Evolutionary conservation across 768 basidiomycete species (phyloP).

Genomic region (Phaffia tasmanica): DNA sequence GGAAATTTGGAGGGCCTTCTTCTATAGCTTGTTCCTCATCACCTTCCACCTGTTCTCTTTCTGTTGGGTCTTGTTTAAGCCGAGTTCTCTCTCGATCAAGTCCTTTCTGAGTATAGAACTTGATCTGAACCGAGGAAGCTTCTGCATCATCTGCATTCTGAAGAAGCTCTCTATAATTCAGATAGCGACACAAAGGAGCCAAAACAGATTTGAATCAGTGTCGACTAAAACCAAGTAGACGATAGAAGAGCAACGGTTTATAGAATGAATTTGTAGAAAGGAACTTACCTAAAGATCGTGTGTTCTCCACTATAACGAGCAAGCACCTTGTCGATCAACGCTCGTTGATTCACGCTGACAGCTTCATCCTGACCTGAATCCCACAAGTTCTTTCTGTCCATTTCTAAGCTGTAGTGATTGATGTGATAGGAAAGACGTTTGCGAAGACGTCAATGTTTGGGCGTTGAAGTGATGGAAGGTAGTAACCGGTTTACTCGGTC

Average conservation of each 20-base stretch:
- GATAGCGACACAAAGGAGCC: neutral
- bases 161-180: slow-evolving; percentile 54
- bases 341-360: slow-evolving; percentile 52
- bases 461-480: too few species aligned
- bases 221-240: neutral
- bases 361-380: slow-evolving; percentile 31
- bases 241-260: neutral
- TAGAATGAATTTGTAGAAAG: slow-evolving; percentile 44
- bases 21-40: neutral
- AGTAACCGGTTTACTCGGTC: too few species aligned
- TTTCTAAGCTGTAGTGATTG: neutral
- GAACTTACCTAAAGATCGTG: slow-evolving; percentile 41
- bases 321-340: slow-evolving; percentile 88
- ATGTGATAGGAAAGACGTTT: too few species aligned
- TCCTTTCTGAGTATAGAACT: slow-evolving; percentile 32
- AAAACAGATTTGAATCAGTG: neutral
- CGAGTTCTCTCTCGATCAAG: slow-evolving; percentile 27
- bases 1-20: slow-evolving; percentile 4
- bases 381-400: slow-evolving; percentile 26
- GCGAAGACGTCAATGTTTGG: too few species aligned
- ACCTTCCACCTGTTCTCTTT: neutral
- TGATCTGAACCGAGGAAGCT: slow-evolving; percentile 28
- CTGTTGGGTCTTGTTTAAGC: neutral
- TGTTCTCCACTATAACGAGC: slow-evolving; percentile 93
- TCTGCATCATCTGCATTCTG: slow-evolving; percentile 57